These are phyloP conservation scores for Arabidopsis lyrata DNA, from an alignment of 441 rosid genomes.

Conservation along the genomic window DNA sequence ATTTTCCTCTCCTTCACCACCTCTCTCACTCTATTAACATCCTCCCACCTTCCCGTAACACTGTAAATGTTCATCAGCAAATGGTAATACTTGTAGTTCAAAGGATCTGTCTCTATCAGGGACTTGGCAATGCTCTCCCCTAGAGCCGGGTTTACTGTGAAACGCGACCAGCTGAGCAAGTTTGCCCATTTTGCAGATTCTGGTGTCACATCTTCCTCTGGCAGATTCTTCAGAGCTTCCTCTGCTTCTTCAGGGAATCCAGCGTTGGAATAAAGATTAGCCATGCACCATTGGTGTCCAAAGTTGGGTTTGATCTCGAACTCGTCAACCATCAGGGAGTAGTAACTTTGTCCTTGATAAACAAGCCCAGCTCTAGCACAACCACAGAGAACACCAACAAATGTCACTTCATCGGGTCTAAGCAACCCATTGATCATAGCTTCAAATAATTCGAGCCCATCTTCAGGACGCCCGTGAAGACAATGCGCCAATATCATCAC, in stretches of 20 bases:
- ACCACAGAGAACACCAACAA: constrained; percentile 57
- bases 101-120: constrained; percentile 60
- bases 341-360: constrained; percentile 51
- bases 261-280: constrained; percentile 53
- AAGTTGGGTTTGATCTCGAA: constrained; percentile 62
- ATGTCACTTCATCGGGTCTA: constrained; percentile 57
- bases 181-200: constrained; percentile 60
- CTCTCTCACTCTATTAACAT: constrained; percentile 60
- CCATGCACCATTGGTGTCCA: constrained; percentile 68
- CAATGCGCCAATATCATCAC: constrained; percentile 69
- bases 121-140: constrained; percentile 64
- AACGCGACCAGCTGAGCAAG: constrained; percentile 61
- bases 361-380: constrained; percentile 55
- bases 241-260: constrained; percentile 52
- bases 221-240: constrained; percentile 49
- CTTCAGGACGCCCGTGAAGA: constrained; percentile 61
- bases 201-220: constrained; percentile 47
- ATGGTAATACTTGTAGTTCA: constrained; percentile 60
- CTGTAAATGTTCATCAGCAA: constrained; percentile 65
- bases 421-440: constrained; percentile 35
- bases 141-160: constrained; percentile 49
- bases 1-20: constrained; percentile 52
- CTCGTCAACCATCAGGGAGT: constrained; percentile 50
- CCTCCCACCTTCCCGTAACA: constrained; percentile 66
- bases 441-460: constrained; percentile 52